Percentiles rank a stretch among this genome's conserved stretches.
phyloP scores from a whole-genome alignment of 1,284 basidiomycete genomes.

The Cryptococcus jaspeensis region DNA sequence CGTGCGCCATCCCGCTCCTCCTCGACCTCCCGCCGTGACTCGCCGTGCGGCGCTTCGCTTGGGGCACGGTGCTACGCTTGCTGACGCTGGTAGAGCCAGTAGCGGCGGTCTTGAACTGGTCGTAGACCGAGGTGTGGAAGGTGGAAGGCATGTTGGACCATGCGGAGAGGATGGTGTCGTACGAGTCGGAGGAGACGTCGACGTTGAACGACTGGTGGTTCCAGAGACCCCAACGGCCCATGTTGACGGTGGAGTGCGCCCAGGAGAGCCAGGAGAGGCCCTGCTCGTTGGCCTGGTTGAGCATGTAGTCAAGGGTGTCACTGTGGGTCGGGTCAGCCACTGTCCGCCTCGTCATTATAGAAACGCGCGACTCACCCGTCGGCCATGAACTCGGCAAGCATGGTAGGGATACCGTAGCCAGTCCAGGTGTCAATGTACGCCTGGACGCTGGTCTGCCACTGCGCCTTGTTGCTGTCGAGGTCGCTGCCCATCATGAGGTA shows the following conservation, averaged over 20 bases:
- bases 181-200: constrained; percentile 29
- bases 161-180: constrained; percentile 25
- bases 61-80: background rate
- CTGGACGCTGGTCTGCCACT: constrained; percentile 18
- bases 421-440: constrained; percentile 25
- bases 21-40: constrained; percentile 20
- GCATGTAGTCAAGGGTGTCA: constrained; percentile 30
- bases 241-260: constrained; percentile 33
- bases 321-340: constrained; percentile 1
- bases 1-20: constrained; percentile 12
- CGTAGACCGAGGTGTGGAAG: constrained; percentile 18
- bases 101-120: constrained; percentile 21
- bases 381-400: constrained; percentile 43
- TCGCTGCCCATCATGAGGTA: constrained; percentile 34
- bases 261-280: constrained; percentile 34
- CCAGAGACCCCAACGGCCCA: constrained; percentile 38
- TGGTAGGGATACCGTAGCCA: constrained; percentile 27
- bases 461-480: constrained; percentile 17
- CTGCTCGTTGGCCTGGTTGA: constrained; percentile 28
- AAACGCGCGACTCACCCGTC: constrained; percentile 6
- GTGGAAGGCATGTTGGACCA: constrained; percentile 31
- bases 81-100: constrained; percentile 15
- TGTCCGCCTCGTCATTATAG: background rate
- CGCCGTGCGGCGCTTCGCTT: constrained; percentile 9
- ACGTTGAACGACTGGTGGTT: constrained; percentile 27